These are phyloP conservation scores for Paralagenidium karlingii DNA, from an alignment of 352 stramenopile genomes.

Conservation along the genomic window DNA sequence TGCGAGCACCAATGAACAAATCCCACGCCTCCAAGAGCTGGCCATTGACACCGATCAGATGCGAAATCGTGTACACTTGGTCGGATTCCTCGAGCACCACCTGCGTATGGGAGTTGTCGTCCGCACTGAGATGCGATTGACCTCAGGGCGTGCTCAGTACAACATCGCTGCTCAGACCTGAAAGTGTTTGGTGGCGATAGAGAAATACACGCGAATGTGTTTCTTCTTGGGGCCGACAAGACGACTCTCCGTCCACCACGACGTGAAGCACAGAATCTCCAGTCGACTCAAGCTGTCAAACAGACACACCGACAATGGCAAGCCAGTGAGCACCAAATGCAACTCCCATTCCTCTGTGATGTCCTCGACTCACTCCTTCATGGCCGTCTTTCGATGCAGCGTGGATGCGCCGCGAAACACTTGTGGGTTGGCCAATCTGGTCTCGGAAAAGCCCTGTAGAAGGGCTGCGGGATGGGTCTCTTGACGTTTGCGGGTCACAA, in stretches of 20 bases:
- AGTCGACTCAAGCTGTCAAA: constrained; percentile 24
- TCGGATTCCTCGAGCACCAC: constrained; percentile 45
- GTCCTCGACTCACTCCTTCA: constrained; percentile 31
- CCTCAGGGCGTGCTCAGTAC: no score
- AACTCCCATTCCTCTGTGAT: not conserved
- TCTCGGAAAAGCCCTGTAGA: no score
- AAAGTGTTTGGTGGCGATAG: constrained; percentile 45
- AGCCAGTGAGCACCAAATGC: not conserved
- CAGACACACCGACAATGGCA: constrained; percentile 1
- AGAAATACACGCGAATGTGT: constrained; percentile 39
- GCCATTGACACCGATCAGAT: constrained; percentile 32
- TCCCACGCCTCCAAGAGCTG: constrained; percentile 40
- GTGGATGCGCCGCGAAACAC: constrained; percentile 29
- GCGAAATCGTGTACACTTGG: constrained; percentile 68
- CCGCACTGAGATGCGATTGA: constrained; percentile 5
- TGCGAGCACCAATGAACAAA: constrained; percentile 45
- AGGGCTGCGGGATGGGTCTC: constrained; percentile 21
- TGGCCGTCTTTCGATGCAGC: constrained; percentile 29
- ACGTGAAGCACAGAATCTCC: constrained; percentile 57
- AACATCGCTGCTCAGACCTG: no score
- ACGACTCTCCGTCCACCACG: constrained; percentile 48
- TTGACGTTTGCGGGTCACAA: constrained; percentile 17
- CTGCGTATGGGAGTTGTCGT: constrained; percentile 19
- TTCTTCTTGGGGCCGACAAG: constrained; percentile 19
- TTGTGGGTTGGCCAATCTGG: constrained; percentile 21